These are phyloP conservation scores for Pythium plurisporium DNA, from an alignment of 352 stramenopile genomes.

Conservation along the genomic window DNA sequence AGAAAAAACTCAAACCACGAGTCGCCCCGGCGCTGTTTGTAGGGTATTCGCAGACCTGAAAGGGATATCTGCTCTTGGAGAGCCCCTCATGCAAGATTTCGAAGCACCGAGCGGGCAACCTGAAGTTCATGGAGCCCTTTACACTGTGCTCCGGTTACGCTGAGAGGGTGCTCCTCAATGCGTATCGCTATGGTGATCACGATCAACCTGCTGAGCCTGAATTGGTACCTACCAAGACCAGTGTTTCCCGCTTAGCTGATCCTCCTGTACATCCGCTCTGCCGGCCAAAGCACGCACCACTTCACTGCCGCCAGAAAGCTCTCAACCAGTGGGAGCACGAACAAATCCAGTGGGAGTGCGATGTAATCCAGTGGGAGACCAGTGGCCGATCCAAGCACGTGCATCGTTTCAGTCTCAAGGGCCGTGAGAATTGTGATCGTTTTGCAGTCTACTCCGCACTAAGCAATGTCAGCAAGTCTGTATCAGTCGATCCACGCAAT, in stretches of 20 bases:
- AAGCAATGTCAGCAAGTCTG: neutral
- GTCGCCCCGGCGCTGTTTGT: slow-evolving; percentile 1
- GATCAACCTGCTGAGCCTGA: neutral
- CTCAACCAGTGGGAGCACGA: too few relatives aligned
- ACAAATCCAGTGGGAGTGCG: too few relatives aligned
- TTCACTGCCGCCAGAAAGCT: too few relatives aligned
- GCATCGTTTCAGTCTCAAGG: too few relatives aligned
- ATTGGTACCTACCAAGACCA: too few relatives aligned
- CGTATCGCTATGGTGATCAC: slow-evolving; percentile 3
- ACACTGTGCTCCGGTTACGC: neutral
- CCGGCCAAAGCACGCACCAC: too few relatives aligned
- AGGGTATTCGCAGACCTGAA: neutral
- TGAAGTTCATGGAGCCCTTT: slow-evolving; percentile 1
- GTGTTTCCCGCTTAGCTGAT: too few relatives aligned
- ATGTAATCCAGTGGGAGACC: slow-evolving; percentile 15
- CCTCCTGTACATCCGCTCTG: too few relatives aligned
- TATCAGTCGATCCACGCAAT: neutral
- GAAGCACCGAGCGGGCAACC: slow-evolving; percentile 8
- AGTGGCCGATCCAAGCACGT: too few relatives aligned
- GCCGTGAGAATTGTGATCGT: too few relatives aligned
- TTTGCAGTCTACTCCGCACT: too few relatives aligned
- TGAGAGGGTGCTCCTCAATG: slow-evolving; percentile 2
- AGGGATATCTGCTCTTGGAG: slow-evolving; percentile 14
- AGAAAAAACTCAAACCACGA: too few relatives aligned
- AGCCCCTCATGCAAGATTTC: slow-evolving; percentile 5